Base-by-base conservation (phyloP, 495 filamentous ascomycete genomes). In the Cercophora samala region DNA sequence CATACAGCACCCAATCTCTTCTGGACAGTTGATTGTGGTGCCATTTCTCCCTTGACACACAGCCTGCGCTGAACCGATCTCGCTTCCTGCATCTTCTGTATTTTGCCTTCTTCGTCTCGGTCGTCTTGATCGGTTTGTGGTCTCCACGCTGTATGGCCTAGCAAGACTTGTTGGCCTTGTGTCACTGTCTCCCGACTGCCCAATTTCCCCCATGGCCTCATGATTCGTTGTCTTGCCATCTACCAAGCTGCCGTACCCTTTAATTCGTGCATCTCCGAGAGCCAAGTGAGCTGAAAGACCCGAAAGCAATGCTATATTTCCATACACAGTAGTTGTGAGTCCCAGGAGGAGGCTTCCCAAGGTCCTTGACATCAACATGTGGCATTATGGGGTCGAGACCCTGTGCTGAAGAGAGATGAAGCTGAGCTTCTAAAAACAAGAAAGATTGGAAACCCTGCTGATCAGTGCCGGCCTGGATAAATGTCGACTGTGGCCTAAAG, bases 311-410 rank as follows among this genome's bases (percentile, higher is more conserved):
- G 4, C 0, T 13, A 5, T 24, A 18, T 60, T 18, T 13, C 26
- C 29, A 18, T 46, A 13, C 32, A n/a, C 3, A 17, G 29, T 8
- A 46, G 26, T 29, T 22, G 25, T 37, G 26, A 62, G 60, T 25
- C 60, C 60, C 60, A 62, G 26, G 19, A 62, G 6, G 5, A 62
- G 60, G 60, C 23, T 62, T 19, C 60, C 60, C 1, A 62, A 37
- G 29, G 60, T 24, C 29, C 29, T 62, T 29, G n/a, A 42, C 9
- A 62, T 62, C 29, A 62, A 62, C 60, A 62, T 62, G 29, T 37
- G 8, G 18, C 60, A 62, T 62, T 62, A 24, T 62, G 60, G 15
- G 60, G 29, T 29, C 18, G 25, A 37, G 21, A 13, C 17, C 18
- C 4, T 25, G 58, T 13, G 25, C 4, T 18, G 22, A 18, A 9